Evolutionary conservation across 139 green algal species (phyloP), one percentile per base, ranked within the genome.

Genomic region (Ostreobium quekettii): DNA sequence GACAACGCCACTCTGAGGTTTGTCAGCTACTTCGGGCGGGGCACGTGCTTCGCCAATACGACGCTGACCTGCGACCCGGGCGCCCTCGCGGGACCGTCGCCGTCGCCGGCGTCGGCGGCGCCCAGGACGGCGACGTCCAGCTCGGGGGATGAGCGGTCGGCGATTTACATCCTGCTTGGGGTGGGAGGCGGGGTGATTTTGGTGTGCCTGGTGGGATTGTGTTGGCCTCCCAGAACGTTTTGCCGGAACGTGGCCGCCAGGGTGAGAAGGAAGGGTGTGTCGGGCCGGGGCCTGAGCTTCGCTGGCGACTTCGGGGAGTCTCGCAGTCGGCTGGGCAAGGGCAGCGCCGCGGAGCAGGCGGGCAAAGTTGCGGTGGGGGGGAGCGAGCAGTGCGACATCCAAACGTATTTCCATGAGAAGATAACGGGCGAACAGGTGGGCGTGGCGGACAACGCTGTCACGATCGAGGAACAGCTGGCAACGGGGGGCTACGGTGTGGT

Each of bases 401-500:
- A n/a, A n/a, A 53, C 42, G 42, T 53, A 53, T 19, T 26, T 53
- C 15, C 11, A 26, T 11, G 42, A 19, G 19, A 11, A 53, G 42
- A 53, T 53, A 11, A 53, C 11, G 15, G 42, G 42, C 19, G 15
- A 53, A 19, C 42, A 53, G 19, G 11, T 53, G 42, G 42, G 42
- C 42, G 19, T 53, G 19, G 19, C 42, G 19, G 42, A 53, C 42
- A 19, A 53, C 42, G 42, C 42, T 53, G 42, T 53, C 15, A 19
- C 11, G 42, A 53, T 53, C 19, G 19, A 11, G 42, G 42, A 53
- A 19, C 42, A 53, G 42, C 11, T 53, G 15, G 7, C 24, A 31
- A 38, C 8, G 5, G 74, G 74, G 32, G 57, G 47, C 29, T 66
- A 67, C 32, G 74, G 74, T 0, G 66, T 73, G 22, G 74, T 76